Evolutionary conservation across 75 land plant species (phyloP), one percentile per base, ranked within the genome.

Genomic region (Gnetum montanum): DNA sequence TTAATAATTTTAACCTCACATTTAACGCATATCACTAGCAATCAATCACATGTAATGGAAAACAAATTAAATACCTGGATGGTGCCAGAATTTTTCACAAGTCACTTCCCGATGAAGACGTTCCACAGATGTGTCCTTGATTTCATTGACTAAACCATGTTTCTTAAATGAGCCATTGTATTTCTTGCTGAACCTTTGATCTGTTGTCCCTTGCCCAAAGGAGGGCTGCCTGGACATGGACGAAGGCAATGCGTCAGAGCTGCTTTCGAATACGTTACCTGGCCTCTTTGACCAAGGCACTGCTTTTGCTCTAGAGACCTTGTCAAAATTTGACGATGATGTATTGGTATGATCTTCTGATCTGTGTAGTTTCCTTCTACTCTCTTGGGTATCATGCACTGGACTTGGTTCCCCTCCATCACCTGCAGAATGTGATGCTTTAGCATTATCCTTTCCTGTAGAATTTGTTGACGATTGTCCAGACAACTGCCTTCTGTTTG

Each of bases 101-200:
- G 91, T 90, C 57, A 85, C 96, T 61, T 95, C 99, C 25, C 96
- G 77, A 15, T 86, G 74, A 41, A 89, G 90, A 16, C 99, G 78
- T 48, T 86, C 99, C 16, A 90, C 86, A 20, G 96, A 85, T 57
- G 96, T 77, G 57, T 90, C 96, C 50, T 77, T 75, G 4, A 59
- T 53, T 0, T 34, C 16, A 31, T 41, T 65, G 46, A 4, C 40
- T n/a, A 36, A 13, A 24, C 28, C 46, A 35, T 59, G 75, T 56
- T 71, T 81, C 47, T 75, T 76, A 10, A 65, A 33, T 46, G 59
- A 30, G 74, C 81, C 23, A 43, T 50, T 44, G 60, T 31, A 11
- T 48, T 34, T 38, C 63, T 58, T 24, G 51, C 61, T 29, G 68
- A 73, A 59, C 54, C 57, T 25, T 43, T 64, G 67, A 2, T 46